A percentile compares a stretch with the other conserved stretches of the same genome.
phyloP scores from a whole-genome alignment of 2,329 filamentous ascomycete species.

The Hirsutella minnesotensis region DNA sequence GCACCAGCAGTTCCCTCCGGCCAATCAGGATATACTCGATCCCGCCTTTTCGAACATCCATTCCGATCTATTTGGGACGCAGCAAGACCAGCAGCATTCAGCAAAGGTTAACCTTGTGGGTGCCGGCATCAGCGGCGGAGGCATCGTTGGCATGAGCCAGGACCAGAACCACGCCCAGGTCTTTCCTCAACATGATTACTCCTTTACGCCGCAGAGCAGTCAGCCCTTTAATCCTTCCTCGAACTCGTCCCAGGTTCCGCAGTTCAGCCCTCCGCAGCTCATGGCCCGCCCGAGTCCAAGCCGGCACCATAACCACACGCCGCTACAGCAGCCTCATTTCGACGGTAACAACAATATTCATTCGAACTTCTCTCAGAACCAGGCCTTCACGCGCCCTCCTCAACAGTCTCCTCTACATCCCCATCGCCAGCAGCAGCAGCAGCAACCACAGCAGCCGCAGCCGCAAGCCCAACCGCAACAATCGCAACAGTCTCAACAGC shows the following conservation, averaged over 20 bases:
- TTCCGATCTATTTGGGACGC: constrained; percentile 24
- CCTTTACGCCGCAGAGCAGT: constrained; percentile 19
- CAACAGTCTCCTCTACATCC: constrained; percentile 17
- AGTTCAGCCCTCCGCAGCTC: constrained; percentile 21
- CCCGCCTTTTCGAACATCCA: constrained; percentile 24
- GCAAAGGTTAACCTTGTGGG: constrained; percentile 16
- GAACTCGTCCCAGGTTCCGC: constrained; percentile 14
- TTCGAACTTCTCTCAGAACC: constrained; percentile 13
- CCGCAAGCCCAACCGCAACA: no score
- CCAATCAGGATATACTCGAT: constrained; percentile 23
- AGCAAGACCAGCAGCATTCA: constrained; percentile 5
- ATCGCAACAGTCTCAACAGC: constrained; percentile 12
- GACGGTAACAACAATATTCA: constrained; percentile 16
- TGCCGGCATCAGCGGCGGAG: not conserved
- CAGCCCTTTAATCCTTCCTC: constrained; percentile 14
- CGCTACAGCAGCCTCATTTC: constrained; percentile 16
- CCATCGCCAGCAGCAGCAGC: constrained; percentile 10
- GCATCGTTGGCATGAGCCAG: constrained; percentile 16
- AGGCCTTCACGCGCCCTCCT: constrained; percentile 13
- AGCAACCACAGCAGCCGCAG: constrained; percentile 5
- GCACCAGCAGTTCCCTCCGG: constrained; percentile 20
- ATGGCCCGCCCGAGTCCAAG: constrained; percentile 17
- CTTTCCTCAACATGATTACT: constrained; percentile 21
- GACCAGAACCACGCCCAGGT: constrained; percentile 19
- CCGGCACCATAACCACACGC: constrained; percentile 20